Base-by-base conservation (phyloP, 257 asterid species). In the Salvia hispanica region DNA sequence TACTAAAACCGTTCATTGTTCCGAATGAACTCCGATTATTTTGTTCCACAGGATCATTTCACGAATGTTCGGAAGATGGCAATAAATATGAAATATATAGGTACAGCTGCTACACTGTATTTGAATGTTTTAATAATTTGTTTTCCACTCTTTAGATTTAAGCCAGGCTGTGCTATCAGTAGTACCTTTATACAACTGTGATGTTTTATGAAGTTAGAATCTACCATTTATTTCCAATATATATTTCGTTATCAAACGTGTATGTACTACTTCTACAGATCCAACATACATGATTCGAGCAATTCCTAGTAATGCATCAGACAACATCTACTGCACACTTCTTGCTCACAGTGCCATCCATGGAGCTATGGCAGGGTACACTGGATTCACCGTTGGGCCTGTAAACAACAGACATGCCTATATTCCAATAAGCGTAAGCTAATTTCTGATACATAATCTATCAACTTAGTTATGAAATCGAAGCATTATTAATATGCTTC, bases 271-370 rank as follows among this genome's bases (percentile, higher is more conserved):
- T 62, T 70, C 61, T 79, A 76, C 91, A 92, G 98, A 92, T 72
- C 98, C 98, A 13, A 92, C 97, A 6, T 92, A 92, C 83, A 92
- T 92, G 97, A 90, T 92, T 73, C 87, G 98, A 70, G 98, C 98
- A 40, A 80, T 92, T 77, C 97, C 97, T 8, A 92, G 98, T 79
- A 90, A 90, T 73, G 98, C 95, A 69, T 92, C 96, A 12, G 98
- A 92, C 75, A 92, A 92, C 79, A 82, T 92, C 74, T 92, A 92
- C 79, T 92, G 98, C 85, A 86, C 98, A 34, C 98, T 92, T 82
- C 96, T 92, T 75, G 96, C 98, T 65, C 96, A 92, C 52, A 92
- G 87, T 76, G 98, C 97, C 51, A 84, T 92, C 47, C 97, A 90
- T 77, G 98, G 98, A 78, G 96, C 97, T 71, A 90, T 92, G 98